phyloP scores from a whole-genome alignment of 2,329 filamentous ascomycete genomes.

The Helicocarpus griseus region DNA sequence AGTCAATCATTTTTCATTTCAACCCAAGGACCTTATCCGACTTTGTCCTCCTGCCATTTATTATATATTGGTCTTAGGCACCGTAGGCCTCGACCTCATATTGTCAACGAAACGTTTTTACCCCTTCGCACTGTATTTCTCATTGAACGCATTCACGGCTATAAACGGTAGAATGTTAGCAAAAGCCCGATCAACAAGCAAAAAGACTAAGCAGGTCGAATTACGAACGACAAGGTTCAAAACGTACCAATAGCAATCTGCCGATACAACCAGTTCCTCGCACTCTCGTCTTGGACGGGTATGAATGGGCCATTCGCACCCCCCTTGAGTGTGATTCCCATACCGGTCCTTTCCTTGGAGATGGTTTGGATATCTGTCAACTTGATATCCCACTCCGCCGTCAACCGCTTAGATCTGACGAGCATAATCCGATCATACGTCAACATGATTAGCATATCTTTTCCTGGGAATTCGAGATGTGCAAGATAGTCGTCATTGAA shows the following conservation, averaged over 20 bases:
- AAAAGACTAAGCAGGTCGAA: not conserved
- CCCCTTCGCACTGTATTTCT: conserved; percentile 55
- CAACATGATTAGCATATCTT: conserved; percentile 83
- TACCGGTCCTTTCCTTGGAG: conserved; percentile 87
- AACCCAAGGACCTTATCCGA: no score
- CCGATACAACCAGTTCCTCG: conserved; percentile 56
- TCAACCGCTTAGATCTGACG: conserved; percentile 74
- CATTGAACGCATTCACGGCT: conserved; percentile 59
- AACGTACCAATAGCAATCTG: conserved; percentile 51
- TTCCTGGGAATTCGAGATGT: conserved; percentile 80
- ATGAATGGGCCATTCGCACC: conserved; percentile 92
- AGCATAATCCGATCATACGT: conserved; percentile 83
- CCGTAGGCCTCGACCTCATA: no score
- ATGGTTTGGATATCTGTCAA: conserved; percentile 96
- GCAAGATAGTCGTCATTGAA: conserved; percentile 98
- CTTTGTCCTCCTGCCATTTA: no score
- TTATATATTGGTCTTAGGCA: no score
- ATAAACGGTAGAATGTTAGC: not conserved
- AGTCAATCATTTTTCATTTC: no score
- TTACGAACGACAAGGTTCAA: not conserved
- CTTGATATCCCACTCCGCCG: conserved; percentile 90
- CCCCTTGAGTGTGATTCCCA: conserved; percentile 79
- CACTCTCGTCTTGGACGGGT: conserved; percentile 79
- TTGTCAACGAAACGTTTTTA: conserved; percentile 16
- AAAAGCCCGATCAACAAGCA: not conserved